Percentiles rank a stretch among this genome's conserved stretches.
These are phyloP conservation scores for Tetrapisispora arboricola DNA, from an alignment of 805 yeast species.

Conservation along the genomic window DNA sequence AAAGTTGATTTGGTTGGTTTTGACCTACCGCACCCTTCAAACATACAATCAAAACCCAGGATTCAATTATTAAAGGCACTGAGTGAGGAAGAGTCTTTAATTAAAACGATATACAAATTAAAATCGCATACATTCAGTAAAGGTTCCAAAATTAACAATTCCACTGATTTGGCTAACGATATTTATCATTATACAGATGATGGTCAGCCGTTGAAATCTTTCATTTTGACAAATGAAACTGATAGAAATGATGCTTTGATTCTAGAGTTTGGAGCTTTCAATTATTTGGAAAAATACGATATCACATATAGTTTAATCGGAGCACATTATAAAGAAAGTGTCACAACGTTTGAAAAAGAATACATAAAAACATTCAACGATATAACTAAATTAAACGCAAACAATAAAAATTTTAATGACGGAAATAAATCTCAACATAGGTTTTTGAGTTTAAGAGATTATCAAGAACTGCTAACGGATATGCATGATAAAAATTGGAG, in stretches of 20 bases:
- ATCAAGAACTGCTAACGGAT: constrained; percentile 25
- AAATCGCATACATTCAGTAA: constrained; percentile 19
- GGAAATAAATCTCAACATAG: constrained; percentile 1
- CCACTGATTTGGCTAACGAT: constrained; percentile 17
- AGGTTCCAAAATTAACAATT: constrained; percentile 14
- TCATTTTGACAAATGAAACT: constrained; percentile 13
- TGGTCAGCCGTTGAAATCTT: constrained; percentile 19
- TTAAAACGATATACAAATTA: constrained; percentile 9
- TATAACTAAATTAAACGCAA: not conserved
- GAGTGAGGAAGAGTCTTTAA: constrained; percentile 3
- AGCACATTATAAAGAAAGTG: constrained; percentile 10
- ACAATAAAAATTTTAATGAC: not conserved
- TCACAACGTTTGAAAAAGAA: constrained; percentile 13
- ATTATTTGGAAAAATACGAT: constrained; percentile 15
- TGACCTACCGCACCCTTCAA: constrained; percentile 24
- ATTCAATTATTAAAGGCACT: constrained; percentile 9
- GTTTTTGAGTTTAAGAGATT: constrained; percentile 25
- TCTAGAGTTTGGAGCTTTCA: constrained; percentile 12
- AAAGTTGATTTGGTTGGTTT: constrained; percentile 5
- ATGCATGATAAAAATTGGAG: constrained; percentile 22
- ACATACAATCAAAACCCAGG: constrained; percentile 12
- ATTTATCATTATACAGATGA: constrained; percentile 20
- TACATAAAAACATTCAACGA: constrained; percentile 5
- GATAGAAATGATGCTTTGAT: constrained; percentile 19
- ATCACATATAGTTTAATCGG: constrained; percentile 22